Evolutionary conservation across 176 grass and related monocot species (phyloP).

Genomic region (Zea luxurians): DNA sequence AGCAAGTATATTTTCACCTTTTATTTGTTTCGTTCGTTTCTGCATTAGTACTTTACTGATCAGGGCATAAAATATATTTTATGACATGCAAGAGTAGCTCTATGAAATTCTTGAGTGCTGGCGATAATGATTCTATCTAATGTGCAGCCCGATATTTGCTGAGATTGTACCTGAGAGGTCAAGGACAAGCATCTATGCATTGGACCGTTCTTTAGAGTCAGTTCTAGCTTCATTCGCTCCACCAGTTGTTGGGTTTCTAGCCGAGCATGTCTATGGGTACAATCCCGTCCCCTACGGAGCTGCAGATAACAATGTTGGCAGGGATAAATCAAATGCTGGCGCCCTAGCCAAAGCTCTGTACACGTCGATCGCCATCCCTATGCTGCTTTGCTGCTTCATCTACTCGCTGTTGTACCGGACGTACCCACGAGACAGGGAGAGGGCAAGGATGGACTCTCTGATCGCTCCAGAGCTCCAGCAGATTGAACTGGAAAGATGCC

Average conservation of each 20-base stretch:
- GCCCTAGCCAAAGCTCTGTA: constrained; percentile 82
- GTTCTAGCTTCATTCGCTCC: constrained; percentile 81
- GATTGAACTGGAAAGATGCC: constrained; percentile 49
- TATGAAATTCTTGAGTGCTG: background rate
- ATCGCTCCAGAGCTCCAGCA: constrained; percentile 64
- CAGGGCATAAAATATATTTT: background rate
- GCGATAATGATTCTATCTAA: constrained; percentile 20
- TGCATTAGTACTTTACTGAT: background rate
- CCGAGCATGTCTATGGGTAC: constrained; percentile 71
- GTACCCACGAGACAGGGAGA: constrained; percentile 76
- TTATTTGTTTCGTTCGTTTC: background rate
- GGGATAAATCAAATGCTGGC: constrained; percentile 57
- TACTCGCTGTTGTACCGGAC: constrained; percentile 68
- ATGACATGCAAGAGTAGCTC: background rate
- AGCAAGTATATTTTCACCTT: constrained; percentile 40
- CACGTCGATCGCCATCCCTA: constrained; percentile 71
- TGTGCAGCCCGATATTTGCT: constrained; percentile 84
- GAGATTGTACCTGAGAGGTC: constrained; percentile 92
- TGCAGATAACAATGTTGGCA: constrained; percentile 14
- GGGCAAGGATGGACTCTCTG: constrained; percentile 73
- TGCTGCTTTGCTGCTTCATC: constrained; percentile 80
- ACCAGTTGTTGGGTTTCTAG: constrained; percentile 68
- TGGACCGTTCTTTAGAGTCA: constrained; percentile 83
- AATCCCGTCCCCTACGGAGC: constrained; percentile 42
- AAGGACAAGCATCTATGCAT: constrained; percentile 78